A percentile compares a stretch with the other conserved stretches of the same genome.
Conservation (phyloP, 257 asterid genomes). For the Nicotiana obtusifolia region DNA sequence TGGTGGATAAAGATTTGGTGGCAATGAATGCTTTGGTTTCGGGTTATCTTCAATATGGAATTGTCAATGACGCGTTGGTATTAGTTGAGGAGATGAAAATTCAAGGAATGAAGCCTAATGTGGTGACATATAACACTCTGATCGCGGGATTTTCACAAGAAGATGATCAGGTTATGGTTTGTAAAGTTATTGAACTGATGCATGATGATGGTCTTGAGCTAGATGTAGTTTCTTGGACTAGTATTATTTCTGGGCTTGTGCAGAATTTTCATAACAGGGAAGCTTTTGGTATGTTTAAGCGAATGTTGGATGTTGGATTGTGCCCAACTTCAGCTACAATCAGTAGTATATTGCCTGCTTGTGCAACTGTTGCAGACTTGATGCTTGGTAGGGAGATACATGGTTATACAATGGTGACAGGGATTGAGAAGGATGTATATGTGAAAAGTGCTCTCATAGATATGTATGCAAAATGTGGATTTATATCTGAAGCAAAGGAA, state of each 20-base stretch:
- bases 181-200: slow-evolving; percentile 35
- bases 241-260: slow-evolving; percentile 60
- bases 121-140: slow-evolving; percentile 59
- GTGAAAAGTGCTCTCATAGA: slow-evolving; percentile 57
- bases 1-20: slow-evolving; percentile 48
- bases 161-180: slow-evolving; percentile 35
- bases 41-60: slow-evolving; percentile 43
- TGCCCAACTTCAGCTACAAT: slow-evolving; percentile 54
- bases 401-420: slow-evolving; percentile 42
- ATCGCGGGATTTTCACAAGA: slow-evolving; percentile 66
- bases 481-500: slow-evolving; percentile 34
- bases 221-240: slow-evolving; percentile 69
- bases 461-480: slow-evolving; percentile 77
- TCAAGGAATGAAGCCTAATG: slow-evolving; percentile 40
- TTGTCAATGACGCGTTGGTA: slow-evolving; percentile 25
- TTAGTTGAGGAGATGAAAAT: slow-evolving; percentile 43
- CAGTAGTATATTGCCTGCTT: slow-evolving; percentile 58
- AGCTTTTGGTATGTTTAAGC: slow-evolving; percentile 38
- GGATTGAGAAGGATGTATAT: slow-evolving; percentile 43
- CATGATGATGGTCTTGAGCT: slow-evolving; percentile 35
- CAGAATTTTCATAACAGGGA: slow-evolving; percentile 40
- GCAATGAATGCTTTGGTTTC: slow-evolving; percentile 59
- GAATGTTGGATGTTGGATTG: slow-evolving; percentile 42
- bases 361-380: slow-evolving; percentile 45
- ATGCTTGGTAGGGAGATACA: slow-evolving; percentile 62